Evolutionary conservation across 495 filamentous ascomycete species (phyloP).

Genomic region (Penicillium arizonense): DNA sequence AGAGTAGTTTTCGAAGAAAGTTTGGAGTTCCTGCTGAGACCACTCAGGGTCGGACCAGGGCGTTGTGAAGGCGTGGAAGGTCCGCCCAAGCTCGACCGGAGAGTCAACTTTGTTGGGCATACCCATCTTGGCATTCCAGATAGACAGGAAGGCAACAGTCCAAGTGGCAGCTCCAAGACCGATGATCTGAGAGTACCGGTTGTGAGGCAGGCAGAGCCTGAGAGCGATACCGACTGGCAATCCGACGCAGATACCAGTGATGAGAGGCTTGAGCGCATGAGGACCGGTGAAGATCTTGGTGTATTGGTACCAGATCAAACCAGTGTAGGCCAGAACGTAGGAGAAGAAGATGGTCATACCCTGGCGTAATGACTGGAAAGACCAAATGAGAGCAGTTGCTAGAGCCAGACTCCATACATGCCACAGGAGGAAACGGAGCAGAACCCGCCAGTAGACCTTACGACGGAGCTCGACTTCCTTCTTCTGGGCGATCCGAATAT

Average conservation of each 20-base stretch:
- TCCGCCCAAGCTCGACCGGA: slow-evolving; percentile 35
- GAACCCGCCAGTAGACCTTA: slow-evolving; percentile 53
- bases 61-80: slow-evolving; percentile 43
- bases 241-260: slow-evolving; percentile 45
- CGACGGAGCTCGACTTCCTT: slow-evolving; percentile 47
- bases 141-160: slow-evolving; percentile 49
- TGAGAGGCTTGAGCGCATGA: slow-evolving; percentile 50
- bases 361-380: slow-evolving; percentile 41
- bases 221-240: slow-evolving; percentile 48
- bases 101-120: slow-evolving; percentile 44
- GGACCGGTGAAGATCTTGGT: slow-evolving; percentile 59
- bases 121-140: slow-evolving; percentile 43
- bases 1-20: slow-evolving; percentile 37
- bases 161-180: slow-evolving; percentile 53
- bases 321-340: slow-evolving; percentile 56
- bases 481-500: slow-evolving; percentile 44
- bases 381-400: slow-evolving; percentile 52
- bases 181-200: slow-evolving; percentile 49
- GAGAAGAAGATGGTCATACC: slow-evolving; percentile 51
- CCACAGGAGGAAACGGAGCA: slow-evolving; percentile 51
- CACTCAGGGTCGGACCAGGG: slow-evolving; percentile 46
- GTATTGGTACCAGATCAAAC: slow-evolving; percentile 60
- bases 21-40: slow-evolving; percentile 54
- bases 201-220: slow-evolving; percentile 31
- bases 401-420: slow-evolving; percentile 57